Conservation (phyloP, 352 stramenopile genomes). For the Phytophthora fragariaefolia region DNA sequence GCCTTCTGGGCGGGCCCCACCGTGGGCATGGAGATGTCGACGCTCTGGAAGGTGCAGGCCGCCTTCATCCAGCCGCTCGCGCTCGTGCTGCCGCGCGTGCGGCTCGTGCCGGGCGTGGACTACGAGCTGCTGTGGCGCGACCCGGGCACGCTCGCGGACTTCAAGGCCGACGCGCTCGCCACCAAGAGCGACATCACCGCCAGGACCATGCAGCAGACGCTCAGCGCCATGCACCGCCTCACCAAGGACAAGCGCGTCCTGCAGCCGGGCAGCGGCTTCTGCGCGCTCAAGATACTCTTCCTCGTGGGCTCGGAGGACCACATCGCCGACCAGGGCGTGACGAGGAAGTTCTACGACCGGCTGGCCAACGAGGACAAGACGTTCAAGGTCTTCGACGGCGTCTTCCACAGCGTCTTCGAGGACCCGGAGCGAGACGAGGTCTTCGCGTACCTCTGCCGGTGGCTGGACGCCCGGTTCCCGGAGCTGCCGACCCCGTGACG, state of each 20-base stretch:
- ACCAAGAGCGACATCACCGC: conserved; percentile 51
- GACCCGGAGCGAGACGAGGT: conserved; percentile 48
- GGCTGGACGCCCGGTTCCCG: conserved; percentile 24
- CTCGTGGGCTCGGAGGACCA: conserved; percentile 54
- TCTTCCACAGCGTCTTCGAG: conserved; percentile 61
- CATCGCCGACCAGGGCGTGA: conserved; percentile 36
- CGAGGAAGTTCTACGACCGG: conserved; percentile 43
- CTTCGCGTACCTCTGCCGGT: conserved; percentile 21
- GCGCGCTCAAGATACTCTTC: conserved; percentile 31
- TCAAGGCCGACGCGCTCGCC: conserved; percentile 55
- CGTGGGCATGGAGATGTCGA: conserved; percentile 55
- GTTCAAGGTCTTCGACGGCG: conserved; percentile 54
- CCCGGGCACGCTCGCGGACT: conserved; percentile 50
- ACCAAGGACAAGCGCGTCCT: conserved; percentile 30
- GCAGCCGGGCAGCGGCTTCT: conserved; percentile 20
- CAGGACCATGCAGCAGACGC: conserved; percentile 38
- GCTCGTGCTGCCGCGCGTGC: conserved; percentile 38
- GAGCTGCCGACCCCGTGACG: conserved; percentile 9
- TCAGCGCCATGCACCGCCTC: conserved; percentile 37
- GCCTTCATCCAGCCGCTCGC: conserved; percentile 50
- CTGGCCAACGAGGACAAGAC: conserved; percentile 53
- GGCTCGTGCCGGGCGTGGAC: conserved; percentile 57
- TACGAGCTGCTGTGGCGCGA: conserved; percentile 45
- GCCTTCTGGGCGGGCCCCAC: conserved; percentile 52
- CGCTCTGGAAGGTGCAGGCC: conserved; percentile 48